Conservation (phyloP, 768 basidiomycete genomes). For the Calocybe indica region DNA sequence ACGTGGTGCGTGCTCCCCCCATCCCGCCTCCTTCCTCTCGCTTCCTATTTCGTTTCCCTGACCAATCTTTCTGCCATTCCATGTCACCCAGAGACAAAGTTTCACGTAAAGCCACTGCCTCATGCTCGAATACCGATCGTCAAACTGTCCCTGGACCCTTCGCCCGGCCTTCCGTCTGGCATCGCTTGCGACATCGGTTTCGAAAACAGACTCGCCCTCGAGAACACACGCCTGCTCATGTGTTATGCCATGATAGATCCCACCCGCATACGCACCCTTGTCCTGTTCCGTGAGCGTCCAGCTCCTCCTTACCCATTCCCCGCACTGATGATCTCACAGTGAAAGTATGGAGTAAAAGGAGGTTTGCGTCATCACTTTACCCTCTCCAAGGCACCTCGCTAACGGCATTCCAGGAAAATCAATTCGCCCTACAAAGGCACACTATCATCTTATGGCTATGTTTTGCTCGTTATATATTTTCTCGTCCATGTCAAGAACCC, state of each 20-base stretch:
- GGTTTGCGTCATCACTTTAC: conserved; percentile 36
- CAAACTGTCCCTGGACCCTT: conserved; percentile 89
- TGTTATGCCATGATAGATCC: conserved; percentile 98
- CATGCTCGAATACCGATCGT: conserved; percentile 98
- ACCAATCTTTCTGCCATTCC: conserved; percentile 7
- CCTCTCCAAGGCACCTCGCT: conserved; percentile 2
- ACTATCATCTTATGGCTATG: conserved; percentile 95
- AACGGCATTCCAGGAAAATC: conserved; percentile 64
- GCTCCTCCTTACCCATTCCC: conserved; percentile 1
- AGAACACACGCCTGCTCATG: conserved; percentile 93
- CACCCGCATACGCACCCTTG: conserved; percentile 86
- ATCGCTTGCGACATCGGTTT: conserved; percentile 99
- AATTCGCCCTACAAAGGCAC: conserved; percentile 98
- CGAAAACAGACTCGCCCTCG: conserved; percentile 93
- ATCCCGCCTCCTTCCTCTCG: neutral
- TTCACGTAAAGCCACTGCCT: conserved; percentile 92
- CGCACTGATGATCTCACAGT: conserved; percentile 42
- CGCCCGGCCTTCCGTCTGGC: conserved; percentile 72
- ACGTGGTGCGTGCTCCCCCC: conserved; percentile 58
- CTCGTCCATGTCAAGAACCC: conserved; percentile 97
- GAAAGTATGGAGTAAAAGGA: conserved; percentile 98
- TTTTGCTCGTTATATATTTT: conserved; percentile 96
- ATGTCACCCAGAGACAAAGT: conserved; percentile 72
- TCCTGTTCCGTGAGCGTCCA: conserved; percentile 82
- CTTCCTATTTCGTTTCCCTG: neutral